These are phyloP conservation scores for Coemansia aciculifera DNA, from an alignment of 192 early-diverging fungal species.

Conservation along the genomic window DNA sequence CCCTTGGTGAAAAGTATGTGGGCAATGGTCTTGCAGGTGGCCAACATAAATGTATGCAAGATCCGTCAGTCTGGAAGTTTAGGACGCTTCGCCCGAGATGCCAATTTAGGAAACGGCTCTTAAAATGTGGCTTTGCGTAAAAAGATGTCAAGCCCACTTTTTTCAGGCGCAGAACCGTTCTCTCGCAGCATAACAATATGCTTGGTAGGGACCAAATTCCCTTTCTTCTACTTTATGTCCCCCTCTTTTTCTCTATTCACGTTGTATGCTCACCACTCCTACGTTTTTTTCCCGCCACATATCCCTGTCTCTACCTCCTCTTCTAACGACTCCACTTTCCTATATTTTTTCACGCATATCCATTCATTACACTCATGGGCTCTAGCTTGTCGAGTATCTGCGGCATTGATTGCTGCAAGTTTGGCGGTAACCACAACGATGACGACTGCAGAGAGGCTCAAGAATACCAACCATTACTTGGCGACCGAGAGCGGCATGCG, in stretches of 20 bases:
- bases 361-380: background rate
- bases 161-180: background rate
- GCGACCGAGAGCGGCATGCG: slow-evolving; percentile 34
- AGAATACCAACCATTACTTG: slow-evolving; percentile 38
- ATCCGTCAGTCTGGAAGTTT: background rate
- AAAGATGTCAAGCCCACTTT: slow-evolving; percentile 3
- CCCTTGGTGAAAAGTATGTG: background rate
- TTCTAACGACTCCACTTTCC: background rate
- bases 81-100: background rate
- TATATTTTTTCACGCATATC: background rate
- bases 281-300: background rate
- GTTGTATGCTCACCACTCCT: background rate
- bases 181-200: background rate
- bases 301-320: background rate
- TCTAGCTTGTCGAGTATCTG: slow-evolving; percentile 1
- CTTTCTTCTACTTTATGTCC: background rate
- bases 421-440: background rate
- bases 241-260: background rate
- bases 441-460: background rate
- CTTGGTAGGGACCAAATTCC: background rate
- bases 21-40: background rate
- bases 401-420: background rate
- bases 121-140: background rate
- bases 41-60: background rate
- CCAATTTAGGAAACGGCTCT: background rate